phyloP scores from a whole-genome alignment of 257 asterid species.

The Mitragyna speciosa region DNA sequence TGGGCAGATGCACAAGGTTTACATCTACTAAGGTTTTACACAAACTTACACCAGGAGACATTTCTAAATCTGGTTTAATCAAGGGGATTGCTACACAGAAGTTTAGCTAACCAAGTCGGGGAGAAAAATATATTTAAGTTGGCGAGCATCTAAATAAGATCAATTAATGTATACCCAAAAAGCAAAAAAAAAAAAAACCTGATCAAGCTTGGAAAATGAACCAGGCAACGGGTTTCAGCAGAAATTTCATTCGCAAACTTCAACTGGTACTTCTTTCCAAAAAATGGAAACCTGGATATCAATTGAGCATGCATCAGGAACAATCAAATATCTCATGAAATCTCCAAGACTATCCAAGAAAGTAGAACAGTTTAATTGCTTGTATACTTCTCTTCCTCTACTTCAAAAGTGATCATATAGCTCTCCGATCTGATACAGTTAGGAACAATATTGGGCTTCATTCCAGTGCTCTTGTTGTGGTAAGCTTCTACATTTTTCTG shows the following conservation, averaged over 20 bases:
- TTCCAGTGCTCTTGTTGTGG: conserved; percentile 75
- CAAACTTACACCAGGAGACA: not conserved
- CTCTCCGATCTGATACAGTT: conserved; percentile 91
- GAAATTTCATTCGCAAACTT: conserved; percentile 72
- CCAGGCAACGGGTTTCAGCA: conserved; percentile 83
- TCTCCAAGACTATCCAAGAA: conserved; percentile 16
- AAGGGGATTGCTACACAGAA: not conserved
- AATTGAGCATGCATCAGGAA: conserved; percentile 27
- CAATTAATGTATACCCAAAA: not conserved
- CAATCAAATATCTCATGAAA: conserved; percentile 22
- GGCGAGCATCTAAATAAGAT: not conserved
- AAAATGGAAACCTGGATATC: conserved; percentile 80
- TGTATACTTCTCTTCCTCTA: conserved; percentile 93
- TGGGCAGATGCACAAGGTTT: conserved; percentile 1
- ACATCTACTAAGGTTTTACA: conserved; percentile 6
- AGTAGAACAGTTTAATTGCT: conserved; percentile 16
- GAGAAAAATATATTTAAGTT: too few relatives aligned
- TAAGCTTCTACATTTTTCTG: conserved; percentile 96
- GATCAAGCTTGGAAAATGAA: conserved; percentile 94
- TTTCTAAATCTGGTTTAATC: conserved; percentile 2
- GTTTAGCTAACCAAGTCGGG: too few relatives aligned
- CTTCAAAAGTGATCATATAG: conserved; percentile 92
- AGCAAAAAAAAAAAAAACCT: conserved; percentile 51
- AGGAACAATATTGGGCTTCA: conserved; percentile 84
- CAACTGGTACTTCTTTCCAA: conserved; percentile 94